Evolutionary conservation across 192 early-diverging fungal species (phyloP), one percentile per base, ranked within the genome.

Genomic region (Backusella morwellensis): DNA sequence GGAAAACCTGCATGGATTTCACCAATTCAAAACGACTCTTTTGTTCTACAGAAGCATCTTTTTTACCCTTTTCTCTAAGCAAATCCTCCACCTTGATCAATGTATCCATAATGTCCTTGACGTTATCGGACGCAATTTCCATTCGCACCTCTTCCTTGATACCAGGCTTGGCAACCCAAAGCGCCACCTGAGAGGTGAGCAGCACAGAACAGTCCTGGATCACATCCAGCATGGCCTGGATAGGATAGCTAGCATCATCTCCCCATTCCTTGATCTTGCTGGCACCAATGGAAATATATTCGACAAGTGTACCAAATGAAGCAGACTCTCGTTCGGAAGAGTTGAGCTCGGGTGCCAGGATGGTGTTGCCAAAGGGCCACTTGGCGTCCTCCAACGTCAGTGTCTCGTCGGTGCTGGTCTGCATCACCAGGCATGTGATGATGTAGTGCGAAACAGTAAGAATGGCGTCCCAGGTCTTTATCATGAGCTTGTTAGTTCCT

Each of bases 301-400:
- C 84, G 73, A 85, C 78, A 68, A 85, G 66, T 9, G 84, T 85
- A 9, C 84, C 84, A 35, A 85, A 80, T 19, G 84, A 81, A 12
- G 79, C 84, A 29, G 81, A 75, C 32, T 81, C 78, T 29, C 74
- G 76, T 4, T 76, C 68, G 12, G 75, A 70, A 1, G 76, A 78
- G 42, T 78, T 78, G 23, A 63, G 75, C 29, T 78, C 73, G n/a
- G 84, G 84, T 6, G 68, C 63, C 59, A 86, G 70, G 1, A 79
- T 81, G 2, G 75, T 72, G 66, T 86, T 84, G 19, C 85, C 81
- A 75, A 82, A 56, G 0, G 85, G 83, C 85, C 85, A 86, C 23
- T 82, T 78, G 5, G 66, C 35, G 19, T 81, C 78, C 3, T 75
- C 69, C 12, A 74, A 78, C 6, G 72, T 78, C 29, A 86, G 29